phyloP scores from a whole-genome alignment of 1,284 basidiomycete genomes.

The Veloporphyrellus conicus region DNA sequence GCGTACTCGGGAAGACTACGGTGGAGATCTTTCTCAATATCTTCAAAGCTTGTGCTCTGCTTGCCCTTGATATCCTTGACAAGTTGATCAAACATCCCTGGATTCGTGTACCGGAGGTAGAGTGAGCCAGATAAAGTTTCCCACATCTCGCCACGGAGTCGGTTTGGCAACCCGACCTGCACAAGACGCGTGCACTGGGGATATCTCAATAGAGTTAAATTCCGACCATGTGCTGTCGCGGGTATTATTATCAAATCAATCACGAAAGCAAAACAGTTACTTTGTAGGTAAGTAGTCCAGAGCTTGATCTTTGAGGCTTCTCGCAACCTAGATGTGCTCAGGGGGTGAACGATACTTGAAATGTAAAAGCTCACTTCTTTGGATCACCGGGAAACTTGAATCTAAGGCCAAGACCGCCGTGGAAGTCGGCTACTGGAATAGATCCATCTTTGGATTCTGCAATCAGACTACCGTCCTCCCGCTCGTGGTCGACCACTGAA shows the following conservation, averaged over 20 bases:
- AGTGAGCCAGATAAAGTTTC: conserved; percentile 94
- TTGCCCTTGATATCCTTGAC: conserved; percentile 78
- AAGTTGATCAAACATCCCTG: conserved; percentile 79
- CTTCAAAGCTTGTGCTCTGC: conserved; percentile 88
- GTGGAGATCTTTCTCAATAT: conserved; percentile 98
- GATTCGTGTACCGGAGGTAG: conserved; percentile 85
- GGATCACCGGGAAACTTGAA: conserved; percentile 94
- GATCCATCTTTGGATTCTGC: conserved; percentile 50
- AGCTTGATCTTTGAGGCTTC: conserved; percentile 97
- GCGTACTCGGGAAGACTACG: conserved; percentile 92
- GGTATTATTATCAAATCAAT: conserved; percentile 8
- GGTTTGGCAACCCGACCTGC: conserved; percentile 94
- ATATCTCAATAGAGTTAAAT: conserved; percentile 89
- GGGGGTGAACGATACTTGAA: conserved; percentile 1
- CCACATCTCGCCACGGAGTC: conserved; percentile 97
- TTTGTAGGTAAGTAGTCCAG: conserved; percentile 85
- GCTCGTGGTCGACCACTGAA: conserved; percentile 56
- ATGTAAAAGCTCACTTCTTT: conserved; percentile 64
- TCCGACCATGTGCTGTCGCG: conserved; percentile 73
- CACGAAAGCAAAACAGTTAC: conserved; percentile 42
- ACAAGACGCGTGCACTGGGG: conserved; percentile 95
- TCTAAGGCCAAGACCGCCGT: conserved; percentile 79
- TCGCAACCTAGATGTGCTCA: conserved; percentile 57
- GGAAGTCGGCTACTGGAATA: conserved; percentile 58
- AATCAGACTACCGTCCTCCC: conserved; percentile 63